These are phyloP conservation scores for Filosporella fistucella DNA, from an alignment of 495 filamentous ascomycete genomes.

Conservation along the genomic window DNA sequence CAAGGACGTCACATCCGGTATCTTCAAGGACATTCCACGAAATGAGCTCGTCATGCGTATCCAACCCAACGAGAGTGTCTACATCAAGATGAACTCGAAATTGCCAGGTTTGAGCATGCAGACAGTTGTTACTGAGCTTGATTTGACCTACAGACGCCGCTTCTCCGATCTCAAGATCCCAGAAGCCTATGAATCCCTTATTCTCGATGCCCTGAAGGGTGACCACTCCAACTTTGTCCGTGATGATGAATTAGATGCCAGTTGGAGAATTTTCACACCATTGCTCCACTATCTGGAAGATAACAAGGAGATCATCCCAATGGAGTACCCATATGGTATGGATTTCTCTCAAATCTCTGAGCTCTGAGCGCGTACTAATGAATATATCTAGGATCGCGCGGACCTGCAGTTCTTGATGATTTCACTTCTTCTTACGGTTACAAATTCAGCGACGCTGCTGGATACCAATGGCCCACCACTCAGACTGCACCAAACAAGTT, in stretches of 20 bases:
- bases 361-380: slow-evolving; percentile 8
- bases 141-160: slow-evolving; percentile 94
- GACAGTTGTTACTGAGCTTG: slow-evolving; percentile 97
- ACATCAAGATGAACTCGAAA: slow-evolving; percentile 99
- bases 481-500: slow-evolving; percentile 29
- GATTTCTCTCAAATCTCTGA: slow-evolving; percentile 8
- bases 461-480: slow-evolving; percentile 89
- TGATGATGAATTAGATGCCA: slow-evolving; percentile 96
- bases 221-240: slow-evolving; percentile 99
- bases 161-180: slow-evolving; percentile 99
- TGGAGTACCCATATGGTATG: slow-evolving; percentile 99
- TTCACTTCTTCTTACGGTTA: slow-evolving; percentile 98
- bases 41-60: slow-evolving; percentile 99
- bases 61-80: slow-evolving; percentile 98
- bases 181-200: slow-evolving; percentile 97
- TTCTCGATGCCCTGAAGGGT: slow-evolving; percentile 95
- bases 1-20: slow-evolving; percentile 97
- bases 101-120: slow-evolving; percentile 98
- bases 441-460: slow-evolving; percentile 95
- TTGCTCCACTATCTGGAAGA: slow-evolving; percentile 97
- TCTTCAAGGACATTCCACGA: slow-evolving; percentile 99
- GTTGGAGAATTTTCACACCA: slow-evolving; percentile 98
- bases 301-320: slow-evolving; percentile 98
- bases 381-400: slow-evolving; percentile 72
- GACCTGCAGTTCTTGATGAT: slow-evolving; percentile 93